Evolutionary conservation across 2,329 filamentous ascomycete species (phyloP), one percentile per base, ranked within the genome.

Genomic region (Hysterium pulicare): DNA sequence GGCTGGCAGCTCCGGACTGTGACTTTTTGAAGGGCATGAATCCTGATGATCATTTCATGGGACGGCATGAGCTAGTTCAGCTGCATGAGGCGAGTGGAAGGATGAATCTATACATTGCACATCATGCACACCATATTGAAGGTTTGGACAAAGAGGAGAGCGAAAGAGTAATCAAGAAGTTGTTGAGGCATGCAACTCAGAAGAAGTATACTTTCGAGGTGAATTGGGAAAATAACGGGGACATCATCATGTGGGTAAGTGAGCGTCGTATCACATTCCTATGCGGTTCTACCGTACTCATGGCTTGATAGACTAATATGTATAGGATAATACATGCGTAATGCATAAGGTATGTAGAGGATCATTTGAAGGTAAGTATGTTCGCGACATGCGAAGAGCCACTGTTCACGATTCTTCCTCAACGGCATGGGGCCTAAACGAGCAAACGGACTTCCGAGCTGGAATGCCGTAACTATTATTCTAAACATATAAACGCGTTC

Each of bases 171-270:
- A 54, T 71, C 3, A 56, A 62, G 8, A 51, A 46, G 9, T 58
- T 78, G 15, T 72, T 71, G 23, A 49, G 51, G 3, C 75, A 77
- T 53, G 70, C 65, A 0, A 70, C 67, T 2, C 70, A 75, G 59
- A 54, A 65, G 1, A 71, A 72, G 50, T 75, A 75, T 50, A 54
- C 67, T 1, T 46, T 72, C 5, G 64, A 60, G 3, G 66, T 79
- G 4, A 53, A 62, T 35, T 81, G 77, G 76, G 50, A 72, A 34
- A 51, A 69, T 5, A 50, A 60, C 0, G 71, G 74, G 0, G 78
- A 81, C 49, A 26, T 81, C 35, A 55, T 81, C 16, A 67, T 78
- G 19, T 81, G 78, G 78, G 78, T n/a, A n/a, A n/a, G n/a, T n/a
- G n/a, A n/a, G n/a, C n/a, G n/a, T n/a, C n/a, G n/a, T n/a, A n/a